Evolutionary conservation across 73 alveolate genomes (phyloP).

Genomic region (Tetrahymena malaccensis): DNA sequence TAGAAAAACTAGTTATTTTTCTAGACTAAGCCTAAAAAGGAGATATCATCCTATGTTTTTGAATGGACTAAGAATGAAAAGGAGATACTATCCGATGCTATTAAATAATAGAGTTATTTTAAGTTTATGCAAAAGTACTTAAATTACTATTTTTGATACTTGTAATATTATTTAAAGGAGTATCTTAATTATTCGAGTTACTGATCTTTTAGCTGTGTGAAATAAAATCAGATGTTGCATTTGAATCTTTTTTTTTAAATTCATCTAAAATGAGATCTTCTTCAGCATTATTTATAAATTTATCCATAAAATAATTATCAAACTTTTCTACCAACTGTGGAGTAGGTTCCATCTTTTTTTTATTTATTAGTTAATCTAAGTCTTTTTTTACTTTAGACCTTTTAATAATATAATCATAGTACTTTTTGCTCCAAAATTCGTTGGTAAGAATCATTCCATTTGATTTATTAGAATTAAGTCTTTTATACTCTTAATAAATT

Average conservation of each 20-base stretch:
- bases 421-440: background rate
- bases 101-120: background rate
- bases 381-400: background rate
- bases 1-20: background rate
- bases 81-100: background rate
- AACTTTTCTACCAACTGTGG: background rate
- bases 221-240: background rate
- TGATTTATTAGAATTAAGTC: background rate
- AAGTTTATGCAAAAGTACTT: background rate
- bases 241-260: background rate
- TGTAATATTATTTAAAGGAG: background rate
- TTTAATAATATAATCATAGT: background rate
- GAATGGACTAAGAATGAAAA: background rate
- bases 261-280: background rate
- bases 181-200: background rate
- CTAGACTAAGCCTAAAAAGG: background rate
- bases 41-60: no score
- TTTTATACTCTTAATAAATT: background rate
- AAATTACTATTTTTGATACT: background rate
- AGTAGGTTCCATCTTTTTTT: background rate
- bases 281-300: background rate
- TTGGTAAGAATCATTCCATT: background rate
- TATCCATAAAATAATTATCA: background rate
- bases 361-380: background rate
- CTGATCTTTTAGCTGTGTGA: background rate